Percentiles rank a stretch among this genome's conserved stretches.
phyloP scores from a whole-genome alignment of 83 land plant species.

The Larix sibirica region DNA sequence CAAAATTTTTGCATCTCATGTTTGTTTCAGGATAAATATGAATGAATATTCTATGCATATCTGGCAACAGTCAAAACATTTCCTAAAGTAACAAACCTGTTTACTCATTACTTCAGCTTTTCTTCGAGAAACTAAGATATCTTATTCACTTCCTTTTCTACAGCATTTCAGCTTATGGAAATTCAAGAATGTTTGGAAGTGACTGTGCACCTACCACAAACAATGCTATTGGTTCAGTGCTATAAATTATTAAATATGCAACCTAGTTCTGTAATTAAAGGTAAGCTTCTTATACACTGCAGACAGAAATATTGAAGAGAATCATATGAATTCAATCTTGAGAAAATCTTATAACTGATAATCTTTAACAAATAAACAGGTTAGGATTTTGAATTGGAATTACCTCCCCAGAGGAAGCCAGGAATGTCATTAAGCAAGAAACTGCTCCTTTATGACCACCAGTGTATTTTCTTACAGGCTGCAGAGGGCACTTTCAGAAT shows the following conservation, averaged over 20 bases:
- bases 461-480: constrained; percentile 89
- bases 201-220: neutral
- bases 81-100: too few relatives aligned
- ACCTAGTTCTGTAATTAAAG: neutral
- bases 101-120: neutral
- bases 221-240: neutral
- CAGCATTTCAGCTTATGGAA: neutral
- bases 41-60: neutral
- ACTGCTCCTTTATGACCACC: constrained; percentile 98
- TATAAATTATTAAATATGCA: neutral
- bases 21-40: neutral
- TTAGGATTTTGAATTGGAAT: neutral
- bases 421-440: constrained; percentile 87
- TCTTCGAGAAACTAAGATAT: neutral
- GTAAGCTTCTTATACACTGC: neutral
- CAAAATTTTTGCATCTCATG: neutral
- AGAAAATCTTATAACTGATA: neutral
- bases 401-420: constrained; percentile 97
- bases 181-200: too few relatives aligned
- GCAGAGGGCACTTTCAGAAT: constrained; percentile 16
- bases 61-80: neutral
- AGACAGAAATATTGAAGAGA: neutral
- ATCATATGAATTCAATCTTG: neutral
- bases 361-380: neutral
- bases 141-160: neutral